A percentile compares a stretch with the other conserved stretches of the same genome.
Conservation (phyloP, 2,329 filamentous ascomycete species). For the Xylaria hypoxylon region DNA sequence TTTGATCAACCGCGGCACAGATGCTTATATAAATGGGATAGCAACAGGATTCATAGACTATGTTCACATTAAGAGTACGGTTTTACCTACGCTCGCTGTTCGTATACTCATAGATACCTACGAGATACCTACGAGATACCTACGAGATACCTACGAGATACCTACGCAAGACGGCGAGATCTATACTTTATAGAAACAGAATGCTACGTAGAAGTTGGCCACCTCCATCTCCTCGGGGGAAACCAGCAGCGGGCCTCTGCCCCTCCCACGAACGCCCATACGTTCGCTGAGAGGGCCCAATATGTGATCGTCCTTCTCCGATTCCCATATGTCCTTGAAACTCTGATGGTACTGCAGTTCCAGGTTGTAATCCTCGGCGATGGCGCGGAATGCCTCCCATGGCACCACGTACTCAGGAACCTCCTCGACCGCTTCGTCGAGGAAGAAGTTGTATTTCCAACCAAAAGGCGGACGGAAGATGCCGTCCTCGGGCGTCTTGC, state of each 20-base stretch:
- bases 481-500: conserved; percentile 84
- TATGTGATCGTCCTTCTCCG: conserved; percentile 86
- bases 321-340: conserved; percentile 90
- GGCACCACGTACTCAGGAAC: conserved; percentile 98
- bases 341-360: conserved; percentile 94
- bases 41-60: not conserved
- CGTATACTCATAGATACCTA: not conserved
- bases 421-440: conserved; percentile 95
- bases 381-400: conserved; percentile 95
- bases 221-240: conserved; percentile 92
- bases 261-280: conserved; percentile 89
- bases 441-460: conserved; percentile 98
- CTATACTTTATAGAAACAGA: conserved; percentile 96
- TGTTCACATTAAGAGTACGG: not conserved
- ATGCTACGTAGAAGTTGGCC: conserved; percentile 89
- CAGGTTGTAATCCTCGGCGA: conserved; percentile 96
- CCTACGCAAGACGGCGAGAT: not conserved
- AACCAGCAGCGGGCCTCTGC: conserved; percentile 75
- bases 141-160: too few relatives aligned
- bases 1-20: too few relatives aligned
- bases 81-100: not conserved
- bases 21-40: not conserved
- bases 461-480: conserved; percentile 94
- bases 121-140: too few relatives aligned
- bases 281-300: conserved; percentile 88